These are phyloP conservation scores for Kluyveromyces lactis DNA, from an alignment of 805 yeast species.

Conservation along the genomic window DNA sequence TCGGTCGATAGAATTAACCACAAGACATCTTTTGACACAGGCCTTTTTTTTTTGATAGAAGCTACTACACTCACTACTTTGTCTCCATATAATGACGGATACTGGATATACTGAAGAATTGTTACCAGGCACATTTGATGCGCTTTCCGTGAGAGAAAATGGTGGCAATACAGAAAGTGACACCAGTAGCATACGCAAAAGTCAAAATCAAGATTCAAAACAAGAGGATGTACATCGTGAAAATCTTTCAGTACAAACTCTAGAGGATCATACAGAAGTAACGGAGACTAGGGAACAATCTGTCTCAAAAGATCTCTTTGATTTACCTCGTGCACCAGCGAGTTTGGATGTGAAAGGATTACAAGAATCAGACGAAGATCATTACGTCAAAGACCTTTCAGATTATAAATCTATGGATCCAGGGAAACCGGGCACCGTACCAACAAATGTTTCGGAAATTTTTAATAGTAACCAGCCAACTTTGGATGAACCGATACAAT, in stretches of 20 bases:
- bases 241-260: too few species aligned
- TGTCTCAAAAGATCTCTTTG: conserved; percentile 3
- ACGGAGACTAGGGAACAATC: not conserved
- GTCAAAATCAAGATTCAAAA: too few species aligned
- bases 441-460: not conserved
- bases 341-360: conserved; percentile 40
- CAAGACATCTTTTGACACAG: too few species aligned
- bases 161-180: too few species aligned
- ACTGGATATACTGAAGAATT: not conserved
- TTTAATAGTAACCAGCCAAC: conserved; percentile 12
- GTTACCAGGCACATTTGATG: conserved; percentile 2
- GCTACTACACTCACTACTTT: too few species aligned
- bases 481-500: conserved; percentile 34
- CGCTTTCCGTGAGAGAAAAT: too few species aligned
- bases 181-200: too few species aligned
- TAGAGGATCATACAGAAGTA: too few species aligned
- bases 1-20: too few species aligned
- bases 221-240: too few species aligned
- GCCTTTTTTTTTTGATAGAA: too few species aligned
- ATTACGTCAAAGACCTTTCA: conserved; percentile 1
- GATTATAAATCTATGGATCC: conserved; percentile 39
- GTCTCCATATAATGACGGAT: not conserved
- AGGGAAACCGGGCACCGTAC: conserved; percentile 25
- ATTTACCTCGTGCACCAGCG: conserved; percentile 39
- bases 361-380: conserved; percentile 11